Percentiles rank a stretch among this genome's conserved stretches.
These are phyloP conservation scores for Penicillium sp. DNA, from an alignment of 2,329 filamentous ascomycete species.

Conservation along the genomic window DNA sequence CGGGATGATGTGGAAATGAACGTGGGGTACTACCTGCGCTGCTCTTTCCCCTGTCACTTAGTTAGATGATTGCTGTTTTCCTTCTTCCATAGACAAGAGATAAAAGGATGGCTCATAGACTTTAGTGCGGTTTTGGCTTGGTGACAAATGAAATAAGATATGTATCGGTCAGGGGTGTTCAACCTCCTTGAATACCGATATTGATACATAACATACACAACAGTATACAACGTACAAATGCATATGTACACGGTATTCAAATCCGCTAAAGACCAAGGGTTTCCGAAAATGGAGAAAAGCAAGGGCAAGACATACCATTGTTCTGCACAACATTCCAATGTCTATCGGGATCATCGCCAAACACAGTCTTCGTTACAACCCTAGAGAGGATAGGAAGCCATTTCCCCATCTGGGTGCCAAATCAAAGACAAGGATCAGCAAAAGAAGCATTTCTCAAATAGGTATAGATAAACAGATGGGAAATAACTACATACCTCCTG, in stretches of 20 bases:
- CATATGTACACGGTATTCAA: neutral
- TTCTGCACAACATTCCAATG: conserved; percentile 98
- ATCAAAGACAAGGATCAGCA: neutral
- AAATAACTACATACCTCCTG: conserved; percentile 50
- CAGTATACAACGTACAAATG: neutral
- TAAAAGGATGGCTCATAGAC: neutral
- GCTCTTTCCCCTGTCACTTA: conserved; percentile 57
- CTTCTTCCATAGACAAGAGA: neutral
- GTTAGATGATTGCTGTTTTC: neutral
- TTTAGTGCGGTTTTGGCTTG: neutral
- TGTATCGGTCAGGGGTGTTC: neutral
- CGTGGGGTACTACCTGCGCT: conserved; percentile 84
- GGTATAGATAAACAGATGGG: neutral
- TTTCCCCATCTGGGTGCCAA: conserved; percentile 34
- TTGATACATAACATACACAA: neutral
- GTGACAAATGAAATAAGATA: neutral
- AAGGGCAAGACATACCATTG: conserved; percentile 50
- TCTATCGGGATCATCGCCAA: conserved; percentile 35
- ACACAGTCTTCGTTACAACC: conserved; percentile 62
- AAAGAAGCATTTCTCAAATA: neutral
- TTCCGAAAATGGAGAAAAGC: conserved; percentile 1
- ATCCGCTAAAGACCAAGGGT: neutral
- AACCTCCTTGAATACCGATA: conserved; percentile 5
- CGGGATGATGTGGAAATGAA: conserved; percentile 91
- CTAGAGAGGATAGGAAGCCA: conserved; percentile 51